These are phyloP conservation scores for Dryas integrifolia DNA, from an alignment of 331 rosid genomes.

Conservation along the genomic window DNA sequence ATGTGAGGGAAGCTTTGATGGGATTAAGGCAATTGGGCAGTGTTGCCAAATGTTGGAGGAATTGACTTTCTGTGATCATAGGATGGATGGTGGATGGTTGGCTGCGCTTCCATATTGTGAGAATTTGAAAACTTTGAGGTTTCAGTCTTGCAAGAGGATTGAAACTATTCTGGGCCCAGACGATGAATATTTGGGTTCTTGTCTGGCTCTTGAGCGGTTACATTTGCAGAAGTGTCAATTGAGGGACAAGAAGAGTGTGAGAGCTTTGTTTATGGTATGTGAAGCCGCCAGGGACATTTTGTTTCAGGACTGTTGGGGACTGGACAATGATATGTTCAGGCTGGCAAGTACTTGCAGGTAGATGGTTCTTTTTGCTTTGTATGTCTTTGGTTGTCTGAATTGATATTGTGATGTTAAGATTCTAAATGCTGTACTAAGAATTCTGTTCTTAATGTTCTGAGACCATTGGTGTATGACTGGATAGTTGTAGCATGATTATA, in stretches of 20 bases:
- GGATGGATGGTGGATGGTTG: constrained; percentile 91
- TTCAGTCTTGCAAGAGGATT: constrained; percentile 63
- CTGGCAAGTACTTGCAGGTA: constrained; percentile 75
- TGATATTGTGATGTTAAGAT: background rate
- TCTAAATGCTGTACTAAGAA: too few species aligned
- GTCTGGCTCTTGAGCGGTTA: constrained; percentile 66
- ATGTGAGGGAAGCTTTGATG: constrained; percentile 93
- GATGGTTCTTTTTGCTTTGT: constrained; percentile 5
- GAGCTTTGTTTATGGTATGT: constrained; percentile 63
- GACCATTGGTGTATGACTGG: background rate
- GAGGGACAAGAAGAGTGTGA: constrained; percentile 52
- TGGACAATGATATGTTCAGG: constrained; percentile 58
- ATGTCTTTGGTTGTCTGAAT: background rate
- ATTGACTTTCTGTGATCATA: constrained; percentile 67
- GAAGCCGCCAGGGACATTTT: constrained; percentile 63
- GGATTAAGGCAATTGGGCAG: constrained; percentile 88
- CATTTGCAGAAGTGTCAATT: constrained; percentile 77
- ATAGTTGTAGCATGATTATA: background rate
- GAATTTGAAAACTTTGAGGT: constrained; percentile 77
- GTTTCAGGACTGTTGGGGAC: constrained; percentile 86
- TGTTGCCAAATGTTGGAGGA: constrained; percentile 97
- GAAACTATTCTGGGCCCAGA: constrained; percentile 53
- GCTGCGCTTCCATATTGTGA: constrained; percentile 69
- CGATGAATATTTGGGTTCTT: constrained; percentile 68
- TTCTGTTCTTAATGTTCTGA: background rate